Percentiles rank a stretch among this genome's conserved stretches.
These are phyloP conservation scores for Geotrichum bryndzae DNA, from an alignment of 1,139 yeast species.

Conservation along the genomic window DNA sequence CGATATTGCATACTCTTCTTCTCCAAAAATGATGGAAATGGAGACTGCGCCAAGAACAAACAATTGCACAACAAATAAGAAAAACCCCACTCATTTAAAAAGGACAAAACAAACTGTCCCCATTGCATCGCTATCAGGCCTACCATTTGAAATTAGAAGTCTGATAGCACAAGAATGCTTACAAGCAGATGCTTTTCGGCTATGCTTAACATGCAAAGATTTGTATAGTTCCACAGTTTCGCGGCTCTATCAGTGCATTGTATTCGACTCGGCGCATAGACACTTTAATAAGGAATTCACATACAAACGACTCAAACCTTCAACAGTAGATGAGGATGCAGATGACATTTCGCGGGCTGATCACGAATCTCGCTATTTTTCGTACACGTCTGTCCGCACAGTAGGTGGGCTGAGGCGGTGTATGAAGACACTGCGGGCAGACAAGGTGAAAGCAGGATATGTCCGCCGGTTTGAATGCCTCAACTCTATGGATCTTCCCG, in stretches of 20 bases:
- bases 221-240: slow-evolving; percentile 22
- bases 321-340: neutral
- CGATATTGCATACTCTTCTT: slow-evolving; percentile 1
- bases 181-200: slow-evolving; percentile 27
- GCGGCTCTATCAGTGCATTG: slow-evolving; percentile 25
- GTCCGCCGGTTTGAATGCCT: slow-evolving; percentile 24
- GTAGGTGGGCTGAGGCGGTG: slow-evolving; percentile 27
- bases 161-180: slow-evolving; percentile 23
- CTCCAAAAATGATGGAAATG: neutral
- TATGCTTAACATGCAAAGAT: slow-evolving; percentile 20
- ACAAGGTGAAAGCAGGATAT: slow-evolving; percentile 15
- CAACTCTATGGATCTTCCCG: slow-evolving; percentile 25
- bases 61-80: neutral
- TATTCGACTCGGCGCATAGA: slow-evolving; percentile 25
- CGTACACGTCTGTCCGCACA: slow-evolving; percentile 24
- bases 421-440: slow-evolving; percentile 20
- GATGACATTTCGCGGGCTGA: neutral
- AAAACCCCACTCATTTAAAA: neutral
- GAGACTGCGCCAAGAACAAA: neutral
- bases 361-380: slow-evolving; percentile 8
- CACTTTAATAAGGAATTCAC: slow-evolving; percentile 23
- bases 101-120: slow-evolving; percentile 21
- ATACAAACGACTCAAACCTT: slow-evolving; percentile 13
- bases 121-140: slow-evolving; percentile 26
- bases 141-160: slow-evolving; percentile 36